Evolutionary conservation across 2,329 filamentous ascomycete species (phyloP).

Genomic region (Phaeosphaeria sp.): DNA sequence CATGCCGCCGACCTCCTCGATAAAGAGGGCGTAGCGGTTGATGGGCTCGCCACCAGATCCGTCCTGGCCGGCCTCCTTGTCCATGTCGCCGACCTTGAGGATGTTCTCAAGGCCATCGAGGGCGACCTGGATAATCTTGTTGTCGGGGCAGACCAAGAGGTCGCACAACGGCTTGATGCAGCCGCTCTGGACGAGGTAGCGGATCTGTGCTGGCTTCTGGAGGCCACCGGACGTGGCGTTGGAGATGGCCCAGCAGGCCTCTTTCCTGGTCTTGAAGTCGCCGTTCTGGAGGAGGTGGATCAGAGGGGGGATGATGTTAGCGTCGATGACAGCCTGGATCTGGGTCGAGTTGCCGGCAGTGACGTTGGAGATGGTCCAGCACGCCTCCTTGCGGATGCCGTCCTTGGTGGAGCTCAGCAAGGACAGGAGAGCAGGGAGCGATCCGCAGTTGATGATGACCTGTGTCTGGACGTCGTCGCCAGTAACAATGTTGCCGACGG

Average conservation of each 20-base stretch:
- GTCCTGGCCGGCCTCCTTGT: conserved; percentile 84
- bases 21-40: conserved; percentile 97
- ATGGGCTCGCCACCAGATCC: conserved; percentile 68
- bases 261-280: conserved; percentile 98
- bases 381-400: conserved; percentile 98
- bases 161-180: conserved; percentile 98
- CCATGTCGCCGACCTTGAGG: conserved; percentile 97
- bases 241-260: conserved; percentile 99
- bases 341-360: conserved; percentile 97
- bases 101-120: conserved; percentile 99
- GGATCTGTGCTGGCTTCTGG: conserved; percentile 98
- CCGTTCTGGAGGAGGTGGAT: conserved; percentile 96
- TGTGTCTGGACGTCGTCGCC: conserved; percentile 99
- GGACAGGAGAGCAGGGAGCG: conserved; percentile 88
- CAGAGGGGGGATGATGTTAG: conserved; percentile 93
- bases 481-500: conserved; percentile 98
- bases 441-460: conserved; percentile 98
- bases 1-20: conserved; percentile 98
- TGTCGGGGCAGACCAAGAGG: conserved; percentile 92
- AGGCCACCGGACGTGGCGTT: conserved; percentile 97
- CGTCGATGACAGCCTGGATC: conserved; percentile 95
- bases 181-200: conserved; percentile 89
- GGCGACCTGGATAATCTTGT: conserved; percentile 99
- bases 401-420: conserved; percentile 97
- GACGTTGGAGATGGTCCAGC: conserved; percentile 99